Percentiles rank a stretch among this genome's conserved stretches.
phyloP scores from a whole-genome alignment of 345 rosid genomes.

The Euphorbia lathyris region DNA sequence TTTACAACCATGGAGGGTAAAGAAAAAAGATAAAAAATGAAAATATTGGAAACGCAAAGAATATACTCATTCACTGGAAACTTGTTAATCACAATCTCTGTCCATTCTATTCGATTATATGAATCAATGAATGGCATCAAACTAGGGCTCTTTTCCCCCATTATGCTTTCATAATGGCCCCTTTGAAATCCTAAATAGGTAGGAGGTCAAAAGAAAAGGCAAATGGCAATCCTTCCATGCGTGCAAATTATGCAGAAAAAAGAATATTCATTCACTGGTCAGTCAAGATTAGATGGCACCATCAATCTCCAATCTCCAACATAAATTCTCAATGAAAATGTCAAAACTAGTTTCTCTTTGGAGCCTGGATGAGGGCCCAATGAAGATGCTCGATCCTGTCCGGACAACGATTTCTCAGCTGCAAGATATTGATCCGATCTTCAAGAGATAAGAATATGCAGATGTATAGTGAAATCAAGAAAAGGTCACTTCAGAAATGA shows the following conservation, averaged over 20 bases:
- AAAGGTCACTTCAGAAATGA: background rate
- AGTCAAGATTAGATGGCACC: no score
- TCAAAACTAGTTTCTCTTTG: no score
- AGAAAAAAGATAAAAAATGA: no score
- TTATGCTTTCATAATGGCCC: conserved; percentile 1
- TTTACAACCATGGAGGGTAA: no score
- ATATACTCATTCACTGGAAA: background rate
- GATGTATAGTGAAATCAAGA: background rate
- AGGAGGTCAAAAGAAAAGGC: background rate
- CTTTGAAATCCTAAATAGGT: background rate
- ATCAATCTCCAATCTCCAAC: no score
- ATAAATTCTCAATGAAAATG: no score
- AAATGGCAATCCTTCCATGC: background rate
- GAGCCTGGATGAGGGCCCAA: background rate
- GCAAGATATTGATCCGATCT: background rate
- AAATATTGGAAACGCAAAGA: conserved; percentile 1
- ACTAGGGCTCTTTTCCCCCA: background rate
- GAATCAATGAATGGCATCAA: conserved; percentile 4
- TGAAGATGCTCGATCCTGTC: background rate
- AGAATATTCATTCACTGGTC: background rate
- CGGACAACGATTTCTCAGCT: background rate
- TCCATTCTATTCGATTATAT: no score
- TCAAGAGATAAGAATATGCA: background rate
- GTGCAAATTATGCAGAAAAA: conserved; percentile 2
- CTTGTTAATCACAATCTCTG: conserved; percentile 5